These are phyloP conservation scores for Pezicula radicicola DNA, from an alignment of 2,329 filamentous ascomycete genomes.

Conservation along the genomic window DNA sequence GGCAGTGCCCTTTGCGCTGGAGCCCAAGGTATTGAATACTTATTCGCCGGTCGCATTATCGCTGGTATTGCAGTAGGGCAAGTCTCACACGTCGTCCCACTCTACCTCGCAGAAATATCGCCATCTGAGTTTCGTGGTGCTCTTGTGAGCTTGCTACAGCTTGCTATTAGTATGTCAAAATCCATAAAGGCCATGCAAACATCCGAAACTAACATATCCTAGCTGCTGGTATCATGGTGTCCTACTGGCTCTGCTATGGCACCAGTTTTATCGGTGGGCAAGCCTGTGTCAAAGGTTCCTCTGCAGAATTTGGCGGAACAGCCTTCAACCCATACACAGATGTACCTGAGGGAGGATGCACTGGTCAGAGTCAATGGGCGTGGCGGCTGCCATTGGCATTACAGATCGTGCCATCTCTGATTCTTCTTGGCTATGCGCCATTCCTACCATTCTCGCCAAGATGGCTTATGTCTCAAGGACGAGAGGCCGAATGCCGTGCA, in stretches of 20 bases:
- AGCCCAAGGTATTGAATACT: conserved; percentile 49
- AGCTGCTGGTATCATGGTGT: conserved; percentile 45
- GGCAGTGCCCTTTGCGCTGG: conserved; percentile 45
- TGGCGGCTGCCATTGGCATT: conserved; percentile 54
- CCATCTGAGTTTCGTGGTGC: conserved; percentile 60
- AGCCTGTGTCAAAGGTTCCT: not conserved
- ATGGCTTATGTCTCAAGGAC: conserved; percentile 48
- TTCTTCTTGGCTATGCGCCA: conserved; percentile 49
- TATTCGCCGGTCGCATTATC: conserved; percentile 67
- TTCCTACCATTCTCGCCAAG: conserved; percentile 57
- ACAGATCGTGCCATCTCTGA: conserved; percentile 47
- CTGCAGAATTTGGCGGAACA: not conserved
- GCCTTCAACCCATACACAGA: not conserved
- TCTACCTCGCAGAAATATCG: conserved; percentile 36
- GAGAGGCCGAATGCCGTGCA: conserved; percentile 41
- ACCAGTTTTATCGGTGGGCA: conserved; percentile 36
- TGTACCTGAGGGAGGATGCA: not conserved
- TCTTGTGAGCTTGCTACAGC: conserved; percentile 60
- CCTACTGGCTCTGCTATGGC: conserved; percentile 41
- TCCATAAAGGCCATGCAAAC: not conserved
- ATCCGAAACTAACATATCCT: no score
- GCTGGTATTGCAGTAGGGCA: conserved; percentile 67
- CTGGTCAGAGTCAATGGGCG: conserved; percentile 30
- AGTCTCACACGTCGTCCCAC: conserved; percentile 60
- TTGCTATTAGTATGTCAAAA: conserved; percentile 42